phyloP scores from a whole-genome alignment of 768 basidiomycete genomes.

The Trametes maxima region DNA sequence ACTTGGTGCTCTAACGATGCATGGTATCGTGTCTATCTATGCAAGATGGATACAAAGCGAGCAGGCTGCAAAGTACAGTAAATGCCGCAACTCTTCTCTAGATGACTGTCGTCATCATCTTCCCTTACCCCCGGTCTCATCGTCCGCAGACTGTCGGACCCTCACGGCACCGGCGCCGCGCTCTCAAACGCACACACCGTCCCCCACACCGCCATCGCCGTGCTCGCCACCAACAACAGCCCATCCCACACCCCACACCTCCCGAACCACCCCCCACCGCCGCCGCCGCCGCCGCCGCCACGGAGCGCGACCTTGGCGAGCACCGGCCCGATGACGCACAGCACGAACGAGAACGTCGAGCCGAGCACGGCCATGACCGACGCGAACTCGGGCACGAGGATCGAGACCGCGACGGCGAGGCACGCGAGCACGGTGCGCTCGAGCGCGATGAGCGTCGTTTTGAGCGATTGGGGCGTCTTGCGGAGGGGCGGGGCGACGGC shows the following conservation, averaged over 20 bases:
- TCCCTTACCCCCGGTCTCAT: neutral
- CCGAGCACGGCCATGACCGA: conserved; percentile 89
- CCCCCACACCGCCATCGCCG: conserved; percentile 77
- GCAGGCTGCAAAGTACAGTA: neutral
- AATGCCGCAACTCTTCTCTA: neutral
- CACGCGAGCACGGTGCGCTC: conserved; percentile 63
- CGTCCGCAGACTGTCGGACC: neutral
- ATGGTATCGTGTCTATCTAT: conserved; percentile 5
- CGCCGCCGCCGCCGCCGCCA: conserved; percentile 54
- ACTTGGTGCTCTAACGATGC: neutral
- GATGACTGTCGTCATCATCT: neutral
- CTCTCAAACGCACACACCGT: conserved; percentile 65
- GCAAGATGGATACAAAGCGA: conserved; percentile 3
- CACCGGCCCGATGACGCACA: conserved; percentile 65
- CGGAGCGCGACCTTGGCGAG: conserved; percentile 66
- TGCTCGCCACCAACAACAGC: conserved; percentile 50
- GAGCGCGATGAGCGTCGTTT: conserved; percentile 45
- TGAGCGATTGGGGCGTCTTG: conserved; percentile 38
- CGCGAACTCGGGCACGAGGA: conserved; percentile 78
- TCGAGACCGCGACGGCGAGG: conserved; percentile 68
- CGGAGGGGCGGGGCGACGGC: conserved; percentile 19
- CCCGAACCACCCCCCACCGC: conserved; percentile 45
- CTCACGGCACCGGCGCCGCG: conserved; percentile 23
- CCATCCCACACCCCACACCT: conserved; percentile 55
- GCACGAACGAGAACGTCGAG: conserved; percentile 74